Evolutionary conservation across 225 moss, liverwort and hornwort species (phyloP).

Genomic region (Straminergon stramineum): DNA sequence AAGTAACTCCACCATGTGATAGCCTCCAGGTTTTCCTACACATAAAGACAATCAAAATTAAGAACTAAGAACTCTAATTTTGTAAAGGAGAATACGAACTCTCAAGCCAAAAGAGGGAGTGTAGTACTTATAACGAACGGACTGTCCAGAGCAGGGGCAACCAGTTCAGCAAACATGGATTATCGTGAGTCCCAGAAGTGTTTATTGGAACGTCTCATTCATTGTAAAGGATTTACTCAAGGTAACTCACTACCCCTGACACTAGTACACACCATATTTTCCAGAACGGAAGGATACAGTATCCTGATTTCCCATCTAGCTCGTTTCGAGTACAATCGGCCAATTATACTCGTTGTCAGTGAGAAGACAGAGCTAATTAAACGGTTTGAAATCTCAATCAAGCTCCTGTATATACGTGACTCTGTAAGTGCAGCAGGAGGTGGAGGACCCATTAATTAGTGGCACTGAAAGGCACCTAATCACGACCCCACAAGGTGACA

Average conservation of each 20-base stretch:
- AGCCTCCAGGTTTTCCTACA: background rate
- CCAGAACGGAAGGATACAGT: constrained; percentile 8
- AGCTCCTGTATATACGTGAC: background rate
- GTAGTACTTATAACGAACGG: background rate
- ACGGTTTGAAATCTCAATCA: background rate
- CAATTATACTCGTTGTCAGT: constrained; percentile 6
- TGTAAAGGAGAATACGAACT: background rate
- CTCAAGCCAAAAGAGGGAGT: background rate
- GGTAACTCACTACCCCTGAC: constrained; percentile 7
- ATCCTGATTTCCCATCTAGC: constrained; percentile 4
- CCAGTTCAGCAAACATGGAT: background rate
- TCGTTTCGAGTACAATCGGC: constrained; percentile 2
- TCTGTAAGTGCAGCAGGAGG: constrained; percentile 7
- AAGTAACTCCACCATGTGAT: background rate
- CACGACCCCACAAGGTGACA: background rate
- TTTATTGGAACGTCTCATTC: background rate
- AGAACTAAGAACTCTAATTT: background rate
- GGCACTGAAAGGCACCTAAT: background rate
- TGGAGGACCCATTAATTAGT: background rate
- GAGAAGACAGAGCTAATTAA: constrained; percentile 3
- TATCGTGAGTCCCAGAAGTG: background rate
- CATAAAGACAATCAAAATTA: background rate
- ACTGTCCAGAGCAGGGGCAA: background rate
- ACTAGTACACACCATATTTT: background rate
- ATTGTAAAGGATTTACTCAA: background rate